Evolutionary conservation across 2,329 filamentous ascomycete genomes (phyloP), one percentile per base, ranked within the genome.

Genomic region (Ophiosphaerella narmari): DNA sequence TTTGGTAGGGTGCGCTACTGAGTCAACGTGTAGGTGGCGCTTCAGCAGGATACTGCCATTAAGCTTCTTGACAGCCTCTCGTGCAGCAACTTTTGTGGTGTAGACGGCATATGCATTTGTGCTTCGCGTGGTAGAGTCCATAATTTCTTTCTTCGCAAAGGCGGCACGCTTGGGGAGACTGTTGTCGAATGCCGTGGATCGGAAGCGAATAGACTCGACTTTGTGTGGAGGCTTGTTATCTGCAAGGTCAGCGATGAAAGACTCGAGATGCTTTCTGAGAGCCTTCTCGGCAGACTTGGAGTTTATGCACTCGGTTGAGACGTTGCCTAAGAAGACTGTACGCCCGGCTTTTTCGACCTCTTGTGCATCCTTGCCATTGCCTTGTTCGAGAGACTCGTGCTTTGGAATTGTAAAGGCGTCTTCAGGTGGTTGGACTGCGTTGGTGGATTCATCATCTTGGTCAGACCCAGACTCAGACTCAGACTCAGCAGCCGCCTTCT

Each of bases 81-180:
- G 86, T 11, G 91, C 91, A 3, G 89, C 90, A 7, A 84, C 78
- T 1, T 84, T 74, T 1, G 89, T 90, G 37, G 86, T 88, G 77
- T 94, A 97, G 41, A 99, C 91, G 26, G 83, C 90, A 70, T 99
- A 99, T 39, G 94, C 94, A 70, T 99, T 97, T 51, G 92, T 91
- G 55, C 89, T 95, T 66, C 90, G 90, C 1, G 93, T 94, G 1
- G 95, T 99, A 16, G 90, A 85, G 53, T 90, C 87, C 87, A 97
- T 93, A 50, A 97, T 80, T 21, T 91, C 87, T 71, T 92, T 91
- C 64, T 90, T 95, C 54, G 93, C 94, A 72, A 86, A 97, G 21
- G 94, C 89, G n/a, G 93, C 94, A 55, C 93, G 90, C 77, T 96
- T 97, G 42, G 94, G 94, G 48, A 97, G 82, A 13, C 86, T 83